A percentile compares a stretch with the other conserved stretches of the same genome.
Conservation (phyloP, 2,329 filamentous ascomycete species). For the Chaetomium strumarium region DNA sequence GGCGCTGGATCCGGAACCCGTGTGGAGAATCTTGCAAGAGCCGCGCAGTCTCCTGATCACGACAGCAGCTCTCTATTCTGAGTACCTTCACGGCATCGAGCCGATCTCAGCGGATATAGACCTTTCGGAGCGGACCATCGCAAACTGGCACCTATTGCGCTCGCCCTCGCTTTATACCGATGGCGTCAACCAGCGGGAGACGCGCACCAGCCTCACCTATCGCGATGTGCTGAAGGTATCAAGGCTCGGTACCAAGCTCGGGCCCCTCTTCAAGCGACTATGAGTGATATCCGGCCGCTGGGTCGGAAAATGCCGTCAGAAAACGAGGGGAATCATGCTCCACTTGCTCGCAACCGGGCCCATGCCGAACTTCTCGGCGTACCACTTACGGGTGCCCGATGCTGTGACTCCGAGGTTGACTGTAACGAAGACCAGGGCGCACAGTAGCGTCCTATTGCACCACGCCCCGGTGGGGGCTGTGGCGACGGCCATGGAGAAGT, state of each 20-base stretch:
- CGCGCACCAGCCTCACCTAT: conserved; percentile 70
- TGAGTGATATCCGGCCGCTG: conserved; percentile 23
- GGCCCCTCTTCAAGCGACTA: conserved; percentile 23
- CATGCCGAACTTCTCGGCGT: conserved; percentile 65
- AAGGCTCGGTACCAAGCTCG: conserved; percentile 63
- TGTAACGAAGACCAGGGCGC: conserved; percentile 65
- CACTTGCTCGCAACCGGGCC: conserved; percentile 58
- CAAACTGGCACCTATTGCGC: conserved; percentile 66
- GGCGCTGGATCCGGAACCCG: conserved; percentile 46
- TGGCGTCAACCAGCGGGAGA: conserved; percentile 52
- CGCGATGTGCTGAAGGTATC: conserved; percentile 81
- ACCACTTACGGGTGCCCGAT: conserved; percentile 71
- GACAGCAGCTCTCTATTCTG: conserved; percentile 59
- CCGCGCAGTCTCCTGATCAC: conserved; percentile 75
- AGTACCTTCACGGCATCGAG: conserved; percentile 70
- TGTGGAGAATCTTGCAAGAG: conserved; percentile 69
- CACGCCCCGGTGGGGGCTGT: conserved; percentile 61
- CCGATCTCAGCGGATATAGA: conserved; percentile 60
- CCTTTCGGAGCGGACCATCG: conserved; percentile 55
- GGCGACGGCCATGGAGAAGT: conserved; percentile 68
- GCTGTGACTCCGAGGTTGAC: conserved; percentile 81
- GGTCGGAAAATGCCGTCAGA: conserved; percentile 38
- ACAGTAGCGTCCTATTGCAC: conserved; percentile 68
- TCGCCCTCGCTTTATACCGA: conserved; percentile 40
- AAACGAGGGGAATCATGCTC: conserved; percentile 71